Evolutionary conservation across 2,329 filamentous ascomycete species (phyloP), one percentile per base, ranked within the genome.

Genomic region (Colletotrichum trifolii): DNA sequence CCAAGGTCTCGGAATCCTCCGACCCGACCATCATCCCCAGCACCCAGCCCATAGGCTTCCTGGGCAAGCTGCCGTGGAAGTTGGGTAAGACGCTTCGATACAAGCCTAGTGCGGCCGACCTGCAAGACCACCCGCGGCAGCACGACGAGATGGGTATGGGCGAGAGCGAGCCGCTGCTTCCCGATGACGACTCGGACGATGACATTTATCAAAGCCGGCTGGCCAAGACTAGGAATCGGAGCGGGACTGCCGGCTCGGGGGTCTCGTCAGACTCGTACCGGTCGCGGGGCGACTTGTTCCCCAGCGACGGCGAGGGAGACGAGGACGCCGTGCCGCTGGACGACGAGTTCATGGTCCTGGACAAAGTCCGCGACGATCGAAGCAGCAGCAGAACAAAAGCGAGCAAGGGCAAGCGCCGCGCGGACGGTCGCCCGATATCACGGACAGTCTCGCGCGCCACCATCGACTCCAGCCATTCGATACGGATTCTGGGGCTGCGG

Each of bases 321-420:
- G 94, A 97, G 75, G 95, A 98, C 77, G 95, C 95, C 1, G 88
- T 97, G n/a, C 92, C 94, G 11, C 80, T 98, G 15, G 93, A 95
- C 71, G 95, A 97, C 73, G 94, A 97, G 73, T 96, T 98, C 71
- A 92, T 94, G 3, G 89, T 97, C 75, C 83, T 97, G 67, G 90
- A 94, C 66, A 87, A 91, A 56, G 88, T 91, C 69, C 86, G 85
- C n/a, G 93, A 96, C 61, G 91, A 93, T 72, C 85, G 86, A 49
- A 90, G 89, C 69, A 94, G 91, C 71, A 75, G 74, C 36, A 73
- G 67, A 54, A 74, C 73, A n/a, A 87, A 85, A 49, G 86, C 83
- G 67, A 89, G 84, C 69, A 89, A 88, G 68, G 87, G 87, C 1
- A 89, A 89, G 72, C 78, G 82, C 47, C 82, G 80, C 35, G 80